A percentile compares a stretch with the other conserved stretches of the same genome.
These are phyloP conservation scores for Aquanectria penicillioides DNA, from an alignment of 2,329 filamentous ascomycete species.

Conservation along the genomic window DNA sequence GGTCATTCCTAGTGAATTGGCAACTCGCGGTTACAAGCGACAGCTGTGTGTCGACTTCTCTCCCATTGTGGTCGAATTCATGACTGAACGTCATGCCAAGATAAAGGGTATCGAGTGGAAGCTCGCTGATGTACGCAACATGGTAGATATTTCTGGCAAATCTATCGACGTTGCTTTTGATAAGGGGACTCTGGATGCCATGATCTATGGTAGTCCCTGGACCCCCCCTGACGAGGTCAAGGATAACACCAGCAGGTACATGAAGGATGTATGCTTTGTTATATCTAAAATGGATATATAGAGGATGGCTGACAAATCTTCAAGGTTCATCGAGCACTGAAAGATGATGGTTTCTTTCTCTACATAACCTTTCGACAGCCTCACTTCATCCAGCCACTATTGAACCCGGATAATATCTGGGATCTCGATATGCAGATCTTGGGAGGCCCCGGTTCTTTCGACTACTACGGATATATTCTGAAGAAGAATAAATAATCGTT, in stretches of 20 bases:
- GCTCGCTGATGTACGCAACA: slow-evolving; percentile 61
- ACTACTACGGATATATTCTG: slow-evolving; percentile 57
- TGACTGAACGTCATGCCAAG: slow-evolving; percentile 48
- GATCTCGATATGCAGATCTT: slow-evolving; percentile 55
- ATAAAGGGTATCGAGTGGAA: slow-evolving; percentile 59
- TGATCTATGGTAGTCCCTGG: slow-evolving; percentile 65
- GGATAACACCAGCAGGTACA: slow-evolving; percentile 58
- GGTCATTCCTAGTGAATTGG: slow-evolving; percentile 62
- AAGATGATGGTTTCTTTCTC: slow-evolving; percentile 58
- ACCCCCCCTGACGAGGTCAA: slow-evolving; percentile 59
- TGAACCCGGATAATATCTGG: slow-evolving; percentile 56
- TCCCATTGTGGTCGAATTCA: slow-evolving; percentile 49
- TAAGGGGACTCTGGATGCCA: slow-evolving; percentile 65
- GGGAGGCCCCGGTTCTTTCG: slow-evolving; percentile 52
- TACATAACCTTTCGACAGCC: slow-evolving; percentile 65
- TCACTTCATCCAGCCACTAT: slow-evolving; percentile 61
- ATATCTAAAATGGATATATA: neutral
- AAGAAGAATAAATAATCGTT: no score
- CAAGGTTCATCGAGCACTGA: slow-evolving; percentile 55
- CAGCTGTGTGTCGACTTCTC: slow-evolving; percentile 70
- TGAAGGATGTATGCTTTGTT: slow-evolving; percentile 54
- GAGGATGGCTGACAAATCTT: neutral
- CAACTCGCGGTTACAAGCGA: slow-evolving; percentile 56
- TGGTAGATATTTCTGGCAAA: slow-evolving; percentile 51
- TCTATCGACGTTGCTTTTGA: slow-evolving; percentile 67